Conservation (phyloP, 2,329 filamentous ascomycete species). For the Keithomyces neogunnii region DNA sequence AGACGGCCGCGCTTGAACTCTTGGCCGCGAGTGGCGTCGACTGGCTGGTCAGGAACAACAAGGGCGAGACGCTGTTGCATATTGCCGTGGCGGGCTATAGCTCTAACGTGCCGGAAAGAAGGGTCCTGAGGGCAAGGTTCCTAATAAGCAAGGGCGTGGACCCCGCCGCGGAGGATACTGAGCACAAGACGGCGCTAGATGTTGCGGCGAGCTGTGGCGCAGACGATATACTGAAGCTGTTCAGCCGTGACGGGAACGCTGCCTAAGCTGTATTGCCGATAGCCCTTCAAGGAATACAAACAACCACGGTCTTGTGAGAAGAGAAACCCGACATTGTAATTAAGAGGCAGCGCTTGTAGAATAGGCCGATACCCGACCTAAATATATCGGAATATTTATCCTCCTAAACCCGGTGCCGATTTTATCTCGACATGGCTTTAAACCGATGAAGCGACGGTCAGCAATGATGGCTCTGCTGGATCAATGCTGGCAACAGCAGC, state of each 20-base stretch:
- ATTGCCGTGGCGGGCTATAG: neutral
- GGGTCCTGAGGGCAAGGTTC: constrained; percentile 16
- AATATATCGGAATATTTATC: too few relatives aligned
- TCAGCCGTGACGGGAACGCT: constrained; percentile 5
- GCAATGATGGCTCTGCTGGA: too few relatives aligned
- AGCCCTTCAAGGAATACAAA: too few relatives aligned
- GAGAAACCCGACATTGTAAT: too few relatives aligned
- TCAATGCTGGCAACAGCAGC: too few relatives aligned
- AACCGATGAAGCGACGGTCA: too few relatives aligned
- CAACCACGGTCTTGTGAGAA: too few relatives aligned
- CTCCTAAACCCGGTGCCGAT: too few relatives aligned
- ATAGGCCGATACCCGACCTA: too few relatives aligned
- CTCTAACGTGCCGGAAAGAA: constrained; percentile 7
- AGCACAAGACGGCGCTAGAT: constrained; percentile 22
- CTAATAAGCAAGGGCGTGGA: constrained; percentile 16
- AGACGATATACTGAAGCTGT: constrained; percentile 18
- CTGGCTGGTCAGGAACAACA: neutral
- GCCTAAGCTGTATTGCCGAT: too few relatives aligned
- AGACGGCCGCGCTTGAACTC: neutral
- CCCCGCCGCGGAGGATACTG: constrained; percentile 18
- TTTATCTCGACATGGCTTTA: too few relatives aligned
- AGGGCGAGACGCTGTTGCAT: neutral
- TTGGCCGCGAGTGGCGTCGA: neutral
- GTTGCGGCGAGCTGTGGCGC: constrained; percentile 23
- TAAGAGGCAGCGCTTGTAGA: too few relatives aligned